phyloP scores from a whole-genome alignment of 2,329 filamentous ascomycete species.

The Pseudogymnoascus destructans region DNA sequence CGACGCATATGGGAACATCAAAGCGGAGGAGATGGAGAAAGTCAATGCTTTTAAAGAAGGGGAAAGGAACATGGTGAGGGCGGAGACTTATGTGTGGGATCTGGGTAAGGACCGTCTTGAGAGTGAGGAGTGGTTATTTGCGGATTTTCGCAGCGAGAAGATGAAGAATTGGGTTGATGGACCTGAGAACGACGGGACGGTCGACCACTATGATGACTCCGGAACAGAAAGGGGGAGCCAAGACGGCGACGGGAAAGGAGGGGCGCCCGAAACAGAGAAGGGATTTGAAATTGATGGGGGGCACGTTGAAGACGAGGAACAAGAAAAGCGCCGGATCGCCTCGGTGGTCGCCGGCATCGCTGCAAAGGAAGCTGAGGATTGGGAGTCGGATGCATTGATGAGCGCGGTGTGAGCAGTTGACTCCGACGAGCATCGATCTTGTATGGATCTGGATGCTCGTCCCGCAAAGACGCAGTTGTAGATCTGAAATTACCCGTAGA shows the following conservation, averaged over 20 bases:
- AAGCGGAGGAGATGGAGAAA: slow-evolving; percentile 11
- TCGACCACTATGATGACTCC: not conserved
- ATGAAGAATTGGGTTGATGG: slow-evolving; percentile 35
- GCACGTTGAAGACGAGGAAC: not conserved
- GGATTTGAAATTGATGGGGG: not conserved
- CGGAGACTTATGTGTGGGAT: slow-evolving; percentile 54
- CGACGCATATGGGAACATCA: slow-evolving; percentile 21
- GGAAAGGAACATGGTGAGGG: slow-evolving; percentile 37
- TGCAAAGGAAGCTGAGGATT: slow-evolving; percentile 2
- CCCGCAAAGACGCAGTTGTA: not conserved
- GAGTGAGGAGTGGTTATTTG: slow-evolving; percentile 73
- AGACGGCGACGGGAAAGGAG: not conserved
- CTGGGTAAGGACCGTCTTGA: slow-evolving; percentile 41
- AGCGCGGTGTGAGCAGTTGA: not conserved
- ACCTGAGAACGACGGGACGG: slow-evolving; percentile 17
- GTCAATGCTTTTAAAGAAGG: slow-evolving; percentile 18
- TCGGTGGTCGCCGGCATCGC: slow-evolving; percentile 6
- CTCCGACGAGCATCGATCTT: not conserved
- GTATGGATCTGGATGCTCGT: not conserved
- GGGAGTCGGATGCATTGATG: not conserved
- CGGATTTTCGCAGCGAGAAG: slow-evolving; percentile 68
- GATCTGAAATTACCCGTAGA: slow-evolving; percentile 3
- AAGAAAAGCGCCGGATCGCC: not conserved
- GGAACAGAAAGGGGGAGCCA: not conserved
- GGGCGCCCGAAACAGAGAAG: not conserved